Conservation (phyloP, 148 eudicot genomes). For the Drosera capensis region DNA sequence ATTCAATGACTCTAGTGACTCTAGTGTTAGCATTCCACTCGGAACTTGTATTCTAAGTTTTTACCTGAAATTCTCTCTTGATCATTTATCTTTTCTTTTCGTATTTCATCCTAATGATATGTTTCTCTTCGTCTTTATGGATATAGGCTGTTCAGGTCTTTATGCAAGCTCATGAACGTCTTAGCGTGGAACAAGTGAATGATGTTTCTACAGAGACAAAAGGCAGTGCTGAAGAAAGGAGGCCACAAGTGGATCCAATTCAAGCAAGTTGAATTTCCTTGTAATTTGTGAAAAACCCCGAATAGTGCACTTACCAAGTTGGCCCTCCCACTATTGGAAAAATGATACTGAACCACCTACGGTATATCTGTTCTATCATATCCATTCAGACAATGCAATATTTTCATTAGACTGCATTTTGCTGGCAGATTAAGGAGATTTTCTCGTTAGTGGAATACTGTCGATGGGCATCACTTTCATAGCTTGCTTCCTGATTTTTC, state of each 20-base stretch:
- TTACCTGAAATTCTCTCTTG: neutral
- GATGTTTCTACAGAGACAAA: slow-evolving; percentile 10
- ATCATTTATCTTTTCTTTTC: neutral
- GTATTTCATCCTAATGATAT: neutral
- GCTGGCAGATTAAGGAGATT: too few relatives aligned
- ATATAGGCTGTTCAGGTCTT: slow-evolving; percentile 78
- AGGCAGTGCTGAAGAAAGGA: slow-evolving; percentile 12
- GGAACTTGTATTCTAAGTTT: neutral
- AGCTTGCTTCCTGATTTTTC: too few relatives aligned
- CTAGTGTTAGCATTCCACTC: neutral
- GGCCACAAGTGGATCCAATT: slow-evolving; percentile 47
- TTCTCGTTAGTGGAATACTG: too few relatives aligned
- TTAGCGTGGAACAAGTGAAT: slow-evolving; percentile 26
- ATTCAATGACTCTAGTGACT: too few relatives aligned
- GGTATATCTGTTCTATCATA: too few relatives aligned
- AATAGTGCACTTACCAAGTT: too few relatives aligned
- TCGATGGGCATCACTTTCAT: too few relatives aligned
- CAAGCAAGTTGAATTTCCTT: slow-evolving; percentile 44
- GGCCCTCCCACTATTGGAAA: too few relatives aligned
- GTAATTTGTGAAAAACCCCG: neutral
- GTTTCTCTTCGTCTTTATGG: neutral
- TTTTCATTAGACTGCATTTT: too few relatives aligned
- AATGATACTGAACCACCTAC: too few relatives aligned
- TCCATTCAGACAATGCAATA: too few relatives aligned
- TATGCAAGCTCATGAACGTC: slow-evolving; percentile 42